Evolutionary conservation across 176 grass and related monocot genomes (phyloP).

Genomic region (Melocanna baccifera): DNA sequence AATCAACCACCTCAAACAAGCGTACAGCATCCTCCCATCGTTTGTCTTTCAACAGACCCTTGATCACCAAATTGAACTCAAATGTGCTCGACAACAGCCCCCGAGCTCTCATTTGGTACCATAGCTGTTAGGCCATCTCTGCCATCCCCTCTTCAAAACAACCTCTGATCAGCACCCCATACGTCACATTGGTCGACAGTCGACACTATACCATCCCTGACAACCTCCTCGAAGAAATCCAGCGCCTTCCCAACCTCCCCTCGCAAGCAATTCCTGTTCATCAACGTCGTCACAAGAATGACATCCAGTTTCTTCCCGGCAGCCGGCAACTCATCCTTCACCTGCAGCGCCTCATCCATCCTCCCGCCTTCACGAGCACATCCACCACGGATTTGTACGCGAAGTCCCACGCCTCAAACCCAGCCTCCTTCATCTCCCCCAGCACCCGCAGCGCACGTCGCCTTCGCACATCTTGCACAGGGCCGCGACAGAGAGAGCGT

Average conservation of each 20-base stretch:
- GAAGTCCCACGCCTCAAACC: slow-evolving; percentile 39
- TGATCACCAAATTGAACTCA: slow-evolving; percentile 57
- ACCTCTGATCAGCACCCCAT: slow-evolving; percentile 57
- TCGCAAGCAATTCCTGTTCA: slow-evolving; percentile 62
- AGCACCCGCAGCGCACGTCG: slow-evolving; percentile 30
- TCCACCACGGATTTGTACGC: slow-evolving; percentile 40
- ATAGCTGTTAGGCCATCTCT: slow-evolving; percentile 58
- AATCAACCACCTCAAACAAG: slow-evolving; percentile 47
- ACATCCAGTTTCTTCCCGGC: slow-evolving; percentile 47
- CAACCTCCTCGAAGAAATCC: slow-evolving; percentile 43
- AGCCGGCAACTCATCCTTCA: slow-evolving; percentile 59
- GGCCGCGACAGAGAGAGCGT: slow-evolving; percentile 19
- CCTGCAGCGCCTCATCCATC: slow-evolving; percentile 56
- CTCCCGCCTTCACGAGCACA: slow-evolving; percentile 52
- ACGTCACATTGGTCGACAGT: slow-evolving; percentile 52
- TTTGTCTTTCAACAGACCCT: slow-evolving; percentile 55
- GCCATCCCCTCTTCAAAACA: slow-evolving; percentile 56
- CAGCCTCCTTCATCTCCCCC: slow-evolving; percentile 46
- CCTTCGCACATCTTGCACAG: slow-evolving; percentile 52
- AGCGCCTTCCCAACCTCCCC: slow-evolving; percentile 55
- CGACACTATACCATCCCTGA: slow-evolving; percentile 40
- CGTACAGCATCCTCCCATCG: slow-evolving; percentile 49
- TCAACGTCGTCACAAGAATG: slow-evolving; percentile 49
- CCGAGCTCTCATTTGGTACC: slow-evolving; percentile 55
- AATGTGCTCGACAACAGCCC: slow-evolving; percentile 36